These are phyloP conservation scores for Tilletia indica DNA, from an alignment of 1,284 basidiomycete species.

Conservation along the genomic window DNA sequence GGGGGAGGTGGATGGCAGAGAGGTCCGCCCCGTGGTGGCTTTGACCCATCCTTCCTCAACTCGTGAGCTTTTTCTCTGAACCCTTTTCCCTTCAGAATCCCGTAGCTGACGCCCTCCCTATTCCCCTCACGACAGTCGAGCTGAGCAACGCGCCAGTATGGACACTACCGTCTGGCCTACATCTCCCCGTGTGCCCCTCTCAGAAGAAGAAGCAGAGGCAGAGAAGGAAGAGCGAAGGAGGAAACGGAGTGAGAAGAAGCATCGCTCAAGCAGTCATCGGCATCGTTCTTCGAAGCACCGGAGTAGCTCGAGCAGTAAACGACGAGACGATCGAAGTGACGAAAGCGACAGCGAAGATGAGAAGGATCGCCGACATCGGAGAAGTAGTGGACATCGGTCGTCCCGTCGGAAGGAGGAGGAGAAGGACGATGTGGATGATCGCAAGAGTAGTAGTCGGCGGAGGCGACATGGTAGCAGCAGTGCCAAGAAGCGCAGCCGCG, in stretches of 20 bases:
- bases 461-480: neutral
- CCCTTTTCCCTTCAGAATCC: neutral
- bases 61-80: neutral
- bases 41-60: conserved; percentile 1
- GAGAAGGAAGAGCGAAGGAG: conserved; percentile 11
- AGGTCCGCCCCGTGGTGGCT: neutral
- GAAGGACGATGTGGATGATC: neutral
- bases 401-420: neutral
- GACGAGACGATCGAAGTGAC: neutral
- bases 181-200: neutral
- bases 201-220: conserved; percentile 11
- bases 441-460: neutral
- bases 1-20: neutral
- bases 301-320: neutral
- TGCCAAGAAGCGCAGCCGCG: neutral
- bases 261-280: conserved; percentile 2
- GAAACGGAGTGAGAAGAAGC: neutral
- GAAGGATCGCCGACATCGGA: conserved; percentile 10
- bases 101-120: neutral
- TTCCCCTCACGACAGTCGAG: neutral
- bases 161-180: neutral
- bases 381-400: neutral
- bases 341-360: conserved; percentile 1
- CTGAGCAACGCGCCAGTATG: neutral
- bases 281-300: neutral